Conservation (phyloP, 305 asterid species). For the Vinca major region DNA sequence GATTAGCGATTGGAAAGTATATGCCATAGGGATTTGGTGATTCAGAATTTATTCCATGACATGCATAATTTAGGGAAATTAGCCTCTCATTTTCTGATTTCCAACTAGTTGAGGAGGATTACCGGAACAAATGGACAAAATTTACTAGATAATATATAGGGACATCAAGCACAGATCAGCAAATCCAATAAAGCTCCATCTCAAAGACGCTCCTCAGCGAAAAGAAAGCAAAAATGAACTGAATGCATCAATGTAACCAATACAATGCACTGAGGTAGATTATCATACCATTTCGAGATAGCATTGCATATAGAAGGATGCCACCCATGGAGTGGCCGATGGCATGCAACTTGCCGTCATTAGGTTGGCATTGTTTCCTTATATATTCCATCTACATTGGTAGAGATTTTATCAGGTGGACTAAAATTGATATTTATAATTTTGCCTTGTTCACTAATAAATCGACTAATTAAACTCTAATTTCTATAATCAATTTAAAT, state of each 20-base stretch:
- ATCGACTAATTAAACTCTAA: no score
- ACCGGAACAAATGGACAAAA: no score
- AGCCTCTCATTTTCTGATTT: neutral
- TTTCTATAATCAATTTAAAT: neutral
- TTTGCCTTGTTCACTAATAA: no score
- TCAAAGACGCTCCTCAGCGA: no score
- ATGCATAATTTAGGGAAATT: neutral
- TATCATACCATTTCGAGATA: slow-evolving; percentile 62
- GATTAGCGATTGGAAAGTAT: no score
- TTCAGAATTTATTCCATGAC: neutral
- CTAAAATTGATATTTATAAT: neutral
- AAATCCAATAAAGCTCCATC: no score
- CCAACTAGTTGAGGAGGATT: neutral
- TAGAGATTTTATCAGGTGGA: neutral
- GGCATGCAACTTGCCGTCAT: slow-evolving; percentile 70
- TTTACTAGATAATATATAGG: no score
- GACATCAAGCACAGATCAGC: no score
- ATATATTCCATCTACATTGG: slow-evolving; percentile 62
- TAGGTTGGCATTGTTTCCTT: slow-evolving; percentile 54
- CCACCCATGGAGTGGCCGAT: slow-evolving; percentile 98
- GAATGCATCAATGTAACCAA: neutral
- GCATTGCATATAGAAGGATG: slow-evolving; percentile 72
- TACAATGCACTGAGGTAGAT: neutral
- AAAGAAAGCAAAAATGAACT: no score
- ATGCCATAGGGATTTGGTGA: neutral